These are phyloP conservation scores for Thielaviopsis musarum DNA, from an alignment of 2,329 filamentous ascomycete species.

Conservation along the genomic window DNA sequence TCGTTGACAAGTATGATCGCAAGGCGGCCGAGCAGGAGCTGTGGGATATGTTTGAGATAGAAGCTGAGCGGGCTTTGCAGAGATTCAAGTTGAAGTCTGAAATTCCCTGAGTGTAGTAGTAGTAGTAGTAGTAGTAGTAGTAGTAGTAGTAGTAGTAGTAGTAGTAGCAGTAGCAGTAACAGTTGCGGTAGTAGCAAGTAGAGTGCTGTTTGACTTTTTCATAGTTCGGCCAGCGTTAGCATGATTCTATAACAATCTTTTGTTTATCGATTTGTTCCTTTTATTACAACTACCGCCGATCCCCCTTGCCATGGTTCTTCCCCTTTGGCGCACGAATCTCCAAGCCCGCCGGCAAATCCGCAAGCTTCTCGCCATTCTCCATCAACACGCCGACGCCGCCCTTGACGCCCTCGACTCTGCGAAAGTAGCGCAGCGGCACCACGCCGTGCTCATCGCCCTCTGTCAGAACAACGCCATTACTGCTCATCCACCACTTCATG, in stretches of 20 bases:
- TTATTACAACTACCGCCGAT: neutral
- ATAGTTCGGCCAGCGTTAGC: too few relatives aligned
- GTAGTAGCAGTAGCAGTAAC: too few relatives aligned
- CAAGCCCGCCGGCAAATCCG: conserved; percentile 47
- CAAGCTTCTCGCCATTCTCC: conserved; percentile 48
- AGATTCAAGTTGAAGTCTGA: neutral
- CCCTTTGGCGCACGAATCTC: conserved; percentile 30
- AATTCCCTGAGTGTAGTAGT: neutral
- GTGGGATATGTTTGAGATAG: conserved; percentile 21
- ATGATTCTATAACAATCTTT: neutral
- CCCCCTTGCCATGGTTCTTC: conserved; percentile 23
- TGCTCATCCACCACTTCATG: conserved; percentile 61
- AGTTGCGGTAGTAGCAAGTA: too few relatives aligned
- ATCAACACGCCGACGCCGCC: conserved; percentile 49
- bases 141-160: too few relatives aligned
- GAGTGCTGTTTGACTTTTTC: too few relatives aligned
- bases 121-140: neutral
- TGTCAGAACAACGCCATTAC: conserved; percentile 59
- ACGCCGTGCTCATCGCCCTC: conserved; percentile 42
- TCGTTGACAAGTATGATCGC: conserved; percentile 20
- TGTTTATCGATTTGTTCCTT: neutral
- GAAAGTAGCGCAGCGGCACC: conserved; percentile 51
- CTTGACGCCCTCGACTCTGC: conserved; percentile 47
- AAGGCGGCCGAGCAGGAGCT: conserved; percentile 23
- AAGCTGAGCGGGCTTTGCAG: conserved; percentile 9